These are phyloP conservation scores for Lactifluus rugatus DNA, from an alignment of 768 basidiomycete genomes.

Conservation along the genomic window DNA sequence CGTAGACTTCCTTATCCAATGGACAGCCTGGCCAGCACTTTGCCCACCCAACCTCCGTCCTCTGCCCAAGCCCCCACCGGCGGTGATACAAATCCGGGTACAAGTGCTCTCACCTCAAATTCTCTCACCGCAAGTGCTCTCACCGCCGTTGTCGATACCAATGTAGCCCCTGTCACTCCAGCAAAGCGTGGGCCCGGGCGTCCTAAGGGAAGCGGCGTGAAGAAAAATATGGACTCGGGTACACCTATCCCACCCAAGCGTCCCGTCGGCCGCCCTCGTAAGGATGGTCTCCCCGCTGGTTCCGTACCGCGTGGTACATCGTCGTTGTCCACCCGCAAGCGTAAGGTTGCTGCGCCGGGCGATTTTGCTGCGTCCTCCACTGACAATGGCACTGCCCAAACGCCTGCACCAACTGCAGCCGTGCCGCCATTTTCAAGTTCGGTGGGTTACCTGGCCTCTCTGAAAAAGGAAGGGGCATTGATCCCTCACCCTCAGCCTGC, in stretches of 20 bases:
- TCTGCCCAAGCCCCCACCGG: neutral
- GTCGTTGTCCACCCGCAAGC: conserved; percentile 16
- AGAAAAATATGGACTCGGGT: conserved; percentile 32
- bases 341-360: conserved; percentile 24
- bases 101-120: neutral
- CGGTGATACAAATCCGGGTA: conserved; percentile 1
- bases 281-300: conserved; percentile 74
- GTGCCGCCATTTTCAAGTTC: conserved; percentile 14
- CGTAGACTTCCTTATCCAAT: neutral
- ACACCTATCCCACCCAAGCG: conserved; percentile 53
- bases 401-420: conserved; percentile 4
- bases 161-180: conserved; percentile 21
- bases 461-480: neutral
- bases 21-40: conserved; percentile 9
- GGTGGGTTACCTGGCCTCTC: conserved; percentile 3
- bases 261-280: conserved; percentile 72
- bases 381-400: neutral
- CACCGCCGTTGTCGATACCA: neutral
- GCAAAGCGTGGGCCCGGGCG: conserved; percentile 64
- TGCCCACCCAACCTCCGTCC: conserved; percentile 7
- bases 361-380: conserved; percentile 22
- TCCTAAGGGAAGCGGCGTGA: conserved; percentile 75
- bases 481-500: neutral
- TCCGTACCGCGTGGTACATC: conserved; percentile 42
- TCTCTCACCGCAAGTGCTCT: neutral